Evolutionary conservation across 768 basidiomycete species (phyloP).

Genomic region (Boletus subparvulus): DNA sequence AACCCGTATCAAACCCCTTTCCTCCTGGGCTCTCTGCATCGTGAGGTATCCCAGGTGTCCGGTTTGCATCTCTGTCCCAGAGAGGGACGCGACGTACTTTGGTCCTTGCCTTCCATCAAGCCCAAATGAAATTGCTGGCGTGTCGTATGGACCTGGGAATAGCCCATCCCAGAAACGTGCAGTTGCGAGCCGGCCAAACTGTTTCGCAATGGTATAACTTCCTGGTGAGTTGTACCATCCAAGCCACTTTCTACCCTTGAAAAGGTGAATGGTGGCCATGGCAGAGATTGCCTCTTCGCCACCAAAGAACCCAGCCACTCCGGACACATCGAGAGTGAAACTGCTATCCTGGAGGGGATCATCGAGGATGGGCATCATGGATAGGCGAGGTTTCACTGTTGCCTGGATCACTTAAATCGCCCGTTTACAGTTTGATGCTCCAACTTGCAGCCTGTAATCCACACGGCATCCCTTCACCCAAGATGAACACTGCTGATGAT

Average conservation of each 20-base stretch:
- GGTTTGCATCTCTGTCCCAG: conserved; percentile 30
- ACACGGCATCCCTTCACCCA: background rate
- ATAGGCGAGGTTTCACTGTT: background rate
- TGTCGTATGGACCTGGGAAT: conserved; percentile 30
- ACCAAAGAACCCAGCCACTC: conserved; percentile 38
- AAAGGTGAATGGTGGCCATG: conserved; percentile 37
- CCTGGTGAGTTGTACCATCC: conserved; percentile 41
- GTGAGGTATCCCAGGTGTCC: conserved; percentile 33
- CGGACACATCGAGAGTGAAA: conserved; percentile 30
- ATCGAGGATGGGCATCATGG: conserved; percentile 18
- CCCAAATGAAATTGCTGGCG: conserved; percentile 27
- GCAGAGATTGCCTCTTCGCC: conserved; percentile 39
- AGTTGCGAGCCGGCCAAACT: conserved; percentile 31
- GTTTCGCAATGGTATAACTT: conserved; percentile 34
- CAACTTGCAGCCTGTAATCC: too few relatives aligned
- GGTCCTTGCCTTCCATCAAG: conserved; percentile 31
- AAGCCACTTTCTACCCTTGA: conserved; percentile 31
- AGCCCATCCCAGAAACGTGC: conserved; percentile 33
- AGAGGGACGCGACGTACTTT: conserved; percentile 24
- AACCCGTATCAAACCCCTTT: background rate
- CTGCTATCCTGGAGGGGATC: conserved; percentile 3
- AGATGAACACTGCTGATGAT: too few relatives aligned
- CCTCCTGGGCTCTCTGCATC: conserved; percentile 14
- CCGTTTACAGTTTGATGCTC: too few relatives aligned
- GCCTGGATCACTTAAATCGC: background rate